Percentiles rank a stretch among this genome's conserved stretches.
Conservation (phyloP, 805 yeast species). For the Blastobotrys chiropterorum region DNA sequence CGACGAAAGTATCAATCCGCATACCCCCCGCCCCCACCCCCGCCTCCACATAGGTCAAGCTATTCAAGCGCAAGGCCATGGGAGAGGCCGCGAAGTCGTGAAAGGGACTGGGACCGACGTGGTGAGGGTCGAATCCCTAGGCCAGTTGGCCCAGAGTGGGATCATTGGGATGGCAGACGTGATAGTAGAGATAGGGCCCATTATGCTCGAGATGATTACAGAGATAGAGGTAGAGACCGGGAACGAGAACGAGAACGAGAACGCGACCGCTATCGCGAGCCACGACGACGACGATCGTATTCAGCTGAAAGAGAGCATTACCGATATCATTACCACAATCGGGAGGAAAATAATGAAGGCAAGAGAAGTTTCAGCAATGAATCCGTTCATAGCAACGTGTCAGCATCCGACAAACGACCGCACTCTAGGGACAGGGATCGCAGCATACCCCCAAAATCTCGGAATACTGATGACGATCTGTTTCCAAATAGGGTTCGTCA, state of each 20-base stretch:
- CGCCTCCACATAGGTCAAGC: background rate
- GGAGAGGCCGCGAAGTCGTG: background rate
- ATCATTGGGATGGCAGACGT: slow-evolving; percentile 7
- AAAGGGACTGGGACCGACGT: background rate
- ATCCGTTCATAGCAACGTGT: background rate
- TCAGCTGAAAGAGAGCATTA: background rate
- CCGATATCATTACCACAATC: background rate
- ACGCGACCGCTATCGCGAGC: slow-evolving; percentile 9
- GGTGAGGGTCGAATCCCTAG: background rate
- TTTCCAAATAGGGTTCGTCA: slow-evolving; percentile 6
- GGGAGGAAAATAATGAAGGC: background rate
- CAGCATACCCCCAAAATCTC: slow-evolving; percentile 1
- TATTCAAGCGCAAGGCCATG: background rate
- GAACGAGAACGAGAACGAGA: slow-evolving; percentile 13
- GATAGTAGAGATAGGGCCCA: slow-evolving; percentile 7
- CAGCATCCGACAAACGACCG: background rate
- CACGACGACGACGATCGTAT: background rate
- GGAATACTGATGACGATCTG: slow-evolving; percentile 2
- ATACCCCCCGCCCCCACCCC: background rate
- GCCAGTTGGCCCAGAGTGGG: slow-evolving; percentile 5
- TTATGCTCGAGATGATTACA: background rate
- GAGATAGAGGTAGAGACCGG: background rate
- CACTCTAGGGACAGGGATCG: background rate
- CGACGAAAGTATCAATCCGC: slow-evolving; percentile 2
- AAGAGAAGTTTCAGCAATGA: slow-evolving; percentile 2